These are phyloP conservation scores for Magnusiomyces sp. DNA, from an alignment of 1,139 yeast genomes.

Conservation along the genomic window DNA sequence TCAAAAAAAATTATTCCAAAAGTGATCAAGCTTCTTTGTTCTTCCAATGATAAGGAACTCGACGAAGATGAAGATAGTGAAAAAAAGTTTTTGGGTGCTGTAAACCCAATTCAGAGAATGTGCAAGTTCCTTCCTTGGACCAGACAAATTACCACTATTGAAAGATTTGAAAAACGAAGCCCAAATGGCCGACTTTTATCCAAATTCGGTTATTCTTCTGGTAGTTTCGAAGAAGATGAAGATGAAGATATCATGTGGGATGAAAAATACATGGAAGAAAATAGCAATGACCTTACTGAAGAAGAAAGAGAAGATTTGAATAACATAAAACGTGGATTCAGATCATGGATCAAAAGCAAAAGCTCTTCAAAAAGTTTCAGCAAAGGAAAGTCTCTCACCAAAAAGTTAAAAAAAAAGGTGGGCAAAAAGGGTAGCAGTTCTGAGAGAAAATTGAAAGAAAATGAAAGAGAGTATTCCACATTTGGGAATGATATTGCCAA, in stretches of 20 bases:
- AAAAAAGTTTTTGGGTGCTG: background rate
- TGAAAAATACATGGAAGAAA: background rate
- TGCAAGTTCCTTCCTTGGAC: conserved; percentile 6
- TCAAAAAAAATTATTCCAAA: conserved; percentile 6
- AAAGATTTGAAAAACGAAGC: background rate
- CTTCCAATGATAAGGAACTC: too few species aligned
- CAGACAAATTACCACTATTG: conserved; percentile 1
- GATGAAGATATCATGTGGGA: background rate
- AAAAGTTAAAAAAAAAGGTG: background rate
- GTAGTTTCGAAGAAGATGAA: background rate
- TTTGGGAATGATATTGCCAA: conserved; percentile 41
- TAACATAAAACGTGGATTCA: background rate
- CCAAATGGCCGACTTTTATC: background rate
- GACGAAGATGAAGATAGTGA: background rate
- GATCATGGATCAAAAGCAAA: background rate
- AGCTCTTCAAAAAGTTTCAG: background rate
- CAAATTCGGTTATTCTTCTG: background rate
- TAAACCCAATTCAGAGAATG: background rate
- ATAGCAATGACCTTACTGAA: background rate
- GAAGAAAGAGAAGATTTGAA: background rate
- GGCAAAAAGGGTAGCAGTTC: background rate
- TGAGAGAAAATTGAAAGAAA: background rate
- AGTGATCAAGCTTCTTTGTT: conserved; percentile 2
- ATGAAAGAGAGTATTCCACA: conserved; percentile 9
- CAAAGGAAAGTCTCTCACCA: background rate